Percentiles rank a stretch among this genome's conserved stretches.
Evolutionary conservation across 1,284 basidiomycete genomes (phyloP).

Genomic region (Leccinum pseudoinsigne): DNA sequence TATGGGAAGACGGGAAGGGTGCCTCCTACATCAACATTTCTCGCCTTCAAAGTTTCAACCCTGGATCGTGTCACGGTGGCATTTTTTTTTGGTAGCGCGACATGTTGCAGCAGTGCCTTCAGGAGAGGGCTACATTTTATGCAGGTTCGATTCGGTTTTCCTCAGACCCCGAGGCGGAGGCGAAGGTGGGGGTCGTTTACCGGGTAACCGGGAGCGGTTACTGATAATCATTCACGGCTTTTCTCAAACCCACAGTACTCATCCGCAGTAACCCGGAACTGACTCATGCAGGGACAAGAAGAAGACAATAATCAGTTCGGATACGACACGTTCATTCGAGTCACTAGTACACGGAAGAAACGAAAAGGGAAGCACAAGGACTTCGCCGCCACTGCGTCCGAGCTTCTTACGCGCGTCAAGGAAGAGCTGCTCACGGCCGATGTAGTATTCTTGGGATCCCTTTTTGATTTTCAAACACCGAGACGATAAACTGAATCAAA

Average conservation of each 20-base stretch:
- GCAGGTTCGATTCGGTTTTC: background rate
- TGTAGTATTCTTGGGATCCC: background rate
- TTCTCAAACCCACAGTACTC: background rate
- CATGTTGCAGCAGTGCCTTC: background rate
- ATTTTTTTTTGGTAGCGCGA: background rate
- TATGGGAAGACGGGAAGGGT: too few relatives aligned
- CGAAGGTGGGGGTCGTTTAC: background rate
- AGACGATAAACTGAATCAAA: too few relatives aligned
- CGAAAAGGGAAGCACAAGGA: constrained; percentile 27
- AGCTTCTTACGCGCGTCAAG: constrained; percentile 37
- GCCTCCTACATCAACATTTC: constrained; percentile 9
- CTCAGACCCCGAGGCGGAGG: background rate
- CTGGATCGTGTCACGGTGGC: background rate
- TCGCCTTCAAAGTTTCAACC: constrained; percentile 7
- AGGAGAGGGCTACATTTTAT: background rate
- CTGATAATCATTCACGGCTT: background rate
- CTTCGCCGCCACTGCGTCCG: constrained; percentile 24
- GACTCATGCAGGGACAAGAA: constrained; percentile 20
- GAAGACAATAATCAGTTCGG: constrained; percentile 26
- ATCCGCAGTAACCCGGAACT: constrained; percentile 1
- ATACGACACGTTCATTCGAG: constrained; percentile 42
- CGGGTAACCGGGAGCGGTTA: background rate
- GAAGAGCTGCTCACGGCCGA: constrained; percentile 35
- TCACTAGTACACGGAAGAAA: constrained; percentile 39
- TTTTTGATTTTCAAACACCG: too few relatives aligned